Evolutionary conservation across 768 basidiomycete genomes (phyloP).

Genomic region (Kwoniella mangroviensis): DNA sequence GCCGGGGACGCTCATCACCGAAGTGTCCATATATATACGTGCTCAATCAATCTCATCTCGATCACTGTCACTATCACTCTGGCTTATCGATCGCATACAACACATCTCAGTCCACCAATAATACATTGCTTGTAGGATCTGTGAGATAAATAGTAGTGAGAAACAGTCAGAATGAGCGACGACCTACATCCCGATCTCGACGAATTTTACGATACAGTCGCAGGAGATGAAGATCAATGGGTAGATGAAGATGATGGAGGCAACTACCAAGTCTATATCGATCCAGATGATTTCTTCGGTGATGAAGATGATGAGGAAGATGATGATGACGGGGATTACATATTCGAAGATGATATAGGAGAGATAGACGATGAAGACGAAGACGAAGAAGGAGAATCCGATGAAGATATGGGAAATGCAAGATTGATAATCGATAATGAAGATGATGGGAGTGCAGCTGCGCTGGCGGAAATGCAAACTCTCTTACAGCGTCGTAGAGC

Average conservation of each 20-base stretch:
- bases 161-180: conserved; percentile 15
- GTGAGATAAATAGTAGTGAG: too few species aligned
- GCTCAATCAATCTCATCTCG: too few species aligned
- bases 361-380: conserved; percentile 33
- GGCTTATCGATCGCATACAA: neutral
- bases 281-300: conserved; percentile 17
- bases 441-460: conserved; percentile 14
- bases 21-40: neutral
- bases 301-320: conserved; percentile 34
- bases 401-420: conserved; percentile 24
- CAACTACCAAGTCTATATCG: conserved; percentile 24
- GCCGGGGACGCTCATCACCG: neutral
- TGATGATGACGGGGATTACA: conserved; percentile 32
- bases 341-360: conserved; percentile 30
- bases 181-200: conserved; percentile 34
- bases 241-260: conserved; percentile 31
- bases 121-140: too few species aligned
- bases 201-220: conserved; percentile 29
- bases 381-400: conserved; percentile 25
- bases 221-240: conserved; percentile 30
- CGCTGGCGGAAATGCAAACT: conserved; percentile 28
- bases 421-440: conserved; percentile 19
- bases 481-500: neutral
- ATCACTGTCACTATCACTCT: too few species aligned
- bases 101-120: neutral